A percentile compares a stretch with the other conserved stretches of the same genome.
Evolutionary conservation across 1,284 basidiomycete species (phyloP).

Genomic region (Apiotrichum sp.): DNA sequence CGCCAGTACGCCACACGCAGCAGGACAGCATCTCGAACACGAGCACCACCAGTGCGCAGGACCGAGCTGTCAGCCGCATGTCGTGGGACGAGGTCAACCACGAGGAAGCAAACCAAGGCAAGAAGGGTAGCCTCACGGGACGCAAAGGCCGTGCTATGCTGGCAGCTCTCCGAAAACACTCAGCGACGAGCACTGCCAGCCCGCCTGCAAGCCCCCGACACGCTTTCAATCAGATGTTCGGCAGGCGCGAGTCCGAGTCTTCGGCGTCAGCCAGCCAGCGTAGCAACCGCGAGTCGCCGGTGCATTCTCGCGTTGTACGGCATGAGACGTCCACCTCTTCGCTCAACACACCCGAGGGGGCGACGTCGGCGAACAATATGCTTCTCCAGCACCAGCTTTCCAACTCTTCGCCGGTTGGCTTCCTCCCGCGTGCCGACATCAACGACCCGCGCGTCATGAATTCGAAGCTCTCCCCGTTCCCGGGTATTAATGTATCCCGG

Average conservation of each 20-base stretch:
- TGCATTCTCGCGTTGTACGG: background rate
- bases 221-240: conserved; percentile 7
- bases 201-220: conserved; percentile 24
- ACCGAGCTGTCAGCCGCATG: conserved; percentile 23
- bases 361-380: conserved; percentile 21
- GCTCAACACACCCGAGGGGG: conserved; percentile 17
- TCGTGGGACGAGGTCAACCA: conserved; percentile 38
- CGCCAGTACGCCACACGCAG: background rate
- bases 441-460: conserved; percentile 54
- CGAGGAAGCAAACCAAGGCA: conserved; percentile 22
- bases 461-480: conserved; percentile 81
- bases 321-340: conserved; percentile 35
- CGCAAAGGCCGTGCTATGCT: conserved; percentile 31
- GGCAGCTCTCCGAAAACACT: conserved; percentile 27
- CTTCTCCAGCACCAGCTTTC: conserved; percentile 38
- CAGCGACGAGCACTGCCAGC: conserved; percentile 1
- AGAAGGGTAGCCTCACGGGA: conserved; percentile 34
- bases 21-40: conserved; percentile 1
- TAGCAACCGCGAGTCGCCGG: background rate
- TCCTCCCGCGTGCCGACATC: conserved; percentile 55
- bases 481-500: conserved; percentile 59
- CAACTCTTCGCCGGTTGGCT: conserved; percentile 49
- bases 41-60: background rate
- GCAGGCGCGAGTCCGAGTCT: conserved; percentile 24
- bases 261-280: conserved; percentile 16